A percentile compares a stretch with the other conserved stretches of the same genome.
These are phyloP conservation scores for Terfezia claveryi DNA, from an alignment of 495 filamentous ascomycete species.

Conservation along the genomic window DNA sequence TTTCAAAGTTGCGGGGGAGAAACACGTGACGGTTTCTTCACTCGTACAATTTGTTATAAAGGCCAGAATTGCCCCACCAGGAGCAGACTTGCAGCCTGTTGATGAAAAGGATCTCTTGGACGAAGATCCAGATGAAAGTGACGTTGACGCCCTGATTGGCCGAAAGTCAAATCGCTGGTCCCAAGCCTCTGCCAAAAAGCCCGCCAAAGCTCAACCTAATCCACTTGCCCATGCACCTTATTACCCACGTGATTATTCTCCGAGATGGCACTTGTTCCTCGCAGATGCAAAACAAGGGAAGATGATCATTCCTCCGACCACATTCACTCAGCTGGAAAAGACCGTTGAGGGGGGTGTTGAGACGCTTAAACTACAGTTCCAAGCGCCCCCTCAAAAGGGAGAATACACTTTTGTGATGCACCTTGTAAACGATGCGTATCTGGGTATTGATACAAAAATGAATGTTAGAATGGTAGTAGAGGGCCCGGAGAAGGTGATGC, in stretches of 20 bases:
- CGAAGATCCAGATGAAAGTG: conserved; percentile 78
- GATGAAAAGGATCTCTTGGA: conserved; percentile 66
- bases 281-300: conserved; percentile 83
- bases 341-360: conserved; percentile 60
- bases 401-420: conserved; percentile 86
- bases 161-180: conserved; percentile 43
- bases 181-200: conserved; percentile 25
- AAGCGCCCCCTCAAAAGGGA: conserved; percentile 77
- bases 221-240: conserved; percentile 78
- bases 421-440: conserved; percentile 75
- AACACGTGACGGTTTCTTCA: conserved; percentile 74
- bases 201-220: conserved; percentile 34
- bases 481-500: conserved; percentile 53
- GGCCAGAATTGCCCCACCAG: conserved; percentile 80
- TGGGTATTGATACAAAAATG: conserved; percentile 75
- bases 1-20: conserved; percentile 95
- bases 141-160: conserved; percentile 67
- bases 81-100: conserved; percentile 49
- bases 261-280: conserved; percentile 81
- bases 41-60: conserved; percentile 88
- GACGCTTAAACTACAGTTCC: conserved; percentile 93
- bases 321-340: conserved; percentile 75
- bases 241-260: conserved; percentile 67
- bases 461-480: conserved; percentile 75
- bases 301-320: conserved; percentile 84